Evolutionary conservation across 2,329 filamentous ascomycete genomes (phyloP), one percentile per base, ranked within the genome.

Genomic region (Sphaerostilbella broomeana): DNA sequence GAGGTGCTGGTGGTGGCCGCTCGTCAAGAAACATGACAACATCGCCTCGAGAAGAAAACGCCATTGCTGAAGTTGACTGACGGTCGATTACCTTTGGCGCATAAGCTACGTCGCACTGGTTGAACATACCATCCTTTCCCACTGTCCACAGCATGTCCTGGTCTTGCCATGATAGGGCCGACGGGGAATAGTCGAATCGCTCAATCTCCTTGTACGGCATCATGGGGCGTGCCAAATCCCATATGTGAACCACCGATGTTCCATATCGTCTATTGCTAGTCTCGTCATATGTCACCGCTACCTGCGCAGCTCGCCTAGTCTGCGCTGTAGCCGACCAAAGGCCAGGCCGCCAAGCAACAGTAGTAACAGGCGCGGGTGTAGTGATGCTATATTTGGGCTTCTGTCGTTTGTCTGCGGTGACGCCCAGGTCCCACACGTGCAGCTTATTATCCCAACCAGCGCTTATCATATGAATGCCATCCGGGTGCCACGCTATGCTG

Each of bases 191-290:
- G 16, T 75, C 70, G 47, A 81, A 82, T 26, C 72, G 62, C 43
- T 79, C 73, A 32, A 84, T 70, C 49, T 80, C 75, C 47, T 81
- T 80, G 52, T 79, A 82, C 0, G 79, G 78, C 65, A 84, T 71
- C 2, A 77, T 75, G 1, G 79, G 77, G 21, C 80, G 67, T 6
- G 77, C 79, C n/a, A 84, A 60, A 52, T 84, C 80, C 78, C 79
- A 84, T 15, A 84, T 66, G 41, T 84, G 78, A 11, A 82, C 75
- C 0, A 70, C 65, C 19, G 69, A 73, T 29, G 75, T 73, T 28
- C 76, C 77, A 38, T 72, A 71, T 7, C 70, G 66, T 41, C 69
- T 72, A 29, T 68, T 58, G 48, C 69, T 70, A 28, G 64, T 65
- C 48, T 77, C 76, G 43, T 81, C 73, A 51, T 83, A 80, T 1